Evolutionary conservation across 2,329 filamentous ascomycete species (phyloP), one percentile per base, ranked within the genome.

Genomic region (Aspergillus texensis): DNA sequence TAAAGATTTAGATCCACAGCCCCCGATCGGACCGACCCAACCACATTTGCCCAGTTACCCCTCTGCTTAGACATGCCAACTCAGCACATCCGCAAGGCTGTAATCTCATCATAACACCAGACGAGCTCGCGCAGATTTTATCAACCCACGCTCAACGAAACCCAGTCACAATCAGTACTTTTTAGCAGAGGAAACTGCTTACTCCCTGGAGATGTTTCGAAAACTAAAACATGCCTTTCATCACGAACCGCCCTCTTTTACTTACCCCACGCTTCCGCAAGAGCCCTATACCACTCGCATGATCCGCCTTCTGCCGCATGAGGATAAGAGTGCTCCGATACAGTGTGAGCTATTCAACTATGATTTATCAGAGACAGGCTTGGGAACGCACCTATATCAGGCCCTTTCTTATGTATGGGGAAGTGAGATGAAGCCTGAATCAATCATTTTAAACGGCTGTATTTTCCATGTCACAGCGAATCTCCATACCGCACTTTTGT

Each of bases 321-420:
- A 28, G 3, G 24, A 26, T 9, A 19, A 28, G 12, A 16, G 12
- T 16, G 24, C 12, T 4, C 45, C 12, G 4, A 48, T 48, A 26
- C 12, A 19, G 6, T 48, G 45, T 24, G 21, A 19, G 21, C 1
- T 48, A 1, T 16, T 48, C 45, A 19, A 48, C 11, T 48, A 48
- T 28, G 8, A 16, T 4, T 24, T 48, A 19, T 16, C 24, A 48
- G 45, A 48, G 12, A 28, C 11, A 24, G 24, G 24, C 0, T 2
- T 0, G 1, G 12, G 24, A 9, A 4, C 2, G 2, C 45, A 48
- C 24, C 50, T 16, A 0, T 60, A 60, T 6, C 32, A 60, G 46
- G 58, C 58, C 0, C 36, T 54, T 28, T 60, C 58, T 5, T 60
- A 60, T n/a, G 58, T 60, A 30, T 60, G 58, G 58, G 58, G 58